Conservation (phyloP, 2,329 filamentous ascomycete genomes). For the Ascochyta fabae region DNA sequence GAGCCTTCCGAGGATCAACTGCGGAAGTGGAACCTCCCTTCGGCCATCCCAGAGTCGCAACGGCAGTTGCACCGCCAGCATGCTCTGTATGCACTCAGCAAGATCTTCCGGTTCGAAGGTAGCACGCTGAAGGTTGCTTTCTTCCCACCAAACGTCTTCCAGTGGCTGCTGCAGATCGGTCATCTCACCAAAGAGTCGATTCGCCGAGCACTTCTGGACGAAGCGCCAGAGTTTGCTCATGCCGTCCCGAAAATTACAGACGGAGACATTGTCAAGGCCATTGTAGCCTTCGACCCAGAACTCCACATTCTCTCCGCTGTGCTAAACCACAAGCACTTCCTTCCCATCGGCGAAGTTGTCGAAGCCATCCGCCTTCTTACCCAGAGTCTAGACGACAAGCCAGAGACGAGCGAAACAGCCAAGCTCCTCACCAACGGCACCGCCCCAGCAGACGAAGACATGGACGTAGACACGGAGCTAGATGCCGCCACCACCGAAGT, state of each 20-base stretch:
- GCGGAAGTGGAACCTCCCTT: constrained; percentile 57
- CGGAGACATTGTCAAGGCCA: constrained; percentile 66
- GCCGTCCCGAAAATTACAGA: constrained; percentile 59
- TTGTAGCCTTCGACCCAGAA: constrained; percentile 71
- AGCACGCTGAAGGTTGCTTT: constrained; percentile 50
- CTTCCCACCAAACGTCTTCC: constrained; percentile 61
- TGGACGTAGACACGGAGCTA: constrained; percentile 48
- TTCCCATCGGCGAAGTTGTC: constrained; percentile 71
- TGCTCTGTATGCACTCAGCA: constrained; percentile 62
- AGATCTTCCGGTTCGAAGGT: constrained; percentile 52
- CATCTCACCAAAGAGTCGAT: constrained; percentile 54
- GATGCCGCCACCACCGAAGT: constrained; percentile 61
- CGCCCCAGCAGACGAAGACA: constrained; percentile 30
- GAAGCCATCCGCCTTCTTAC: constrained; percentile 71
- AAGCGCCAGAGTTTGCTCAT: constrained; percentile 50
- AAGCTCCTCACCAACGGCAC: constrained; percentile 48
- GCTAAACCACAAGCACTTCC: constrained; percentile 66
- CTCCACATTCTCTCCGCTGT: constrained; percentile 71
- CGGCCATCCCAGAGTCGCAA: constrained; percentile 50
- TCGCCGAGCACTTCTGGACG: constrained; percentile 48
- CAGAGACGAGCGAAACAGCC: constrained; percentile 42
- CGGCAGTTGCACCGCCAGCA: constrained; percentile 68
- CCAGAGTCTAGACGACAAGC: constrained; percentile 66
- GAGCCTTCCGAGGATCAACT: constrained; percentile 31
- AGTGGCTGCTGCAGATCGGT: constrained; percentile 66